Conservation (phyloP, 176 grass and related monocot species). For the Elaeis guineensis region DNA sequence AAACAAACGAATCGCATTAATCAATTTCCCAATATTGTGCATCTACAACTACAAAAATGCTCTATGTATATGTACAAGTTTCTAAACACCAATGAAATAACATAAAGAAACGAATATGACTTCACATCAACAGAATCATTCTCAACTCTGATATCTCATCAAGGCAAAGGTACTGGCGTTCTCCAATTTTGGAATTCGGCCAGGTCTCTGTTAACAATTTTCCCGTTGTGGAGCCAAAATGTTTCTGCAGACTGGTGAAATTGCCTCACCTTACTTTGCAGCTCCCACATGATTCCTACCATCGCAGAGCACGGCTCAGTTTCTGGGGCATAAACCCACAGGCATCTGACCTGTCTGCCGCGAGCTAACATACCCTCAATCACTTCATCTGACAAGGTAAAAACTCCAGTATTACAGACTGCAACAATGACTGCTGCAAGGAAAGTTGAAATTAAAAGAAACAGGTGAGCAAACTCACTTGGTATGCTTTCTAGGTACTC, state of each 20-base stretch:
- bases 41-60: too few species aligned
- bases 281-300: constrained; percentile 76
- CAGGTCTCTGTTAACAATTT: constrained; percentile 69
- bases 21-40: too few species aligned
- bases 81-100: too few species aligned
- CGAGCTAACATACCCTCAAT: constrained; percentile 58
- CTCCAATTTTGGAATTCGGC: constrained; percentile 63
- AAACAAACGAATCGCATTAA: too few species aligned
- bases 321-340: constrained; percentile 72
- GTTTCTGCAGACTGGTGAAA: constrained; percentile 79
- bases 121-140: too few species aligned
- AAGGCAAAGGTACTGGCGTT: constrained; percentile 61
- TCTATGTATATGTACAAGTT: too few species aligned
- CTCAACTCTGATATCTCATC: background rate
- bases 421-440: too few species aligned
- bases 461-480: constrained; percentile 16
- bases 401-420: too few species aligned
- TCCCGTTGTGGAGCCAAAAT: constrained; percentile 84
- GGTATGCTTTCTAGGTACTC: constrained; percentile 81
- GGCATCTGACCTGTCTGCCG: constrained; percentile 57
- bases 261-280: constrained; percentile 58
- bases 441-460: too few species aligned
- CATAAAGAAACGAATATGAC: too few species aligned
- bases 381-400: constrained; percentile 48
- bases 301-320: constrained; percentile 66